Conservation (phyloP, 352 stramenopile genomes). For the Globisporangium apiculatum region DNA sequence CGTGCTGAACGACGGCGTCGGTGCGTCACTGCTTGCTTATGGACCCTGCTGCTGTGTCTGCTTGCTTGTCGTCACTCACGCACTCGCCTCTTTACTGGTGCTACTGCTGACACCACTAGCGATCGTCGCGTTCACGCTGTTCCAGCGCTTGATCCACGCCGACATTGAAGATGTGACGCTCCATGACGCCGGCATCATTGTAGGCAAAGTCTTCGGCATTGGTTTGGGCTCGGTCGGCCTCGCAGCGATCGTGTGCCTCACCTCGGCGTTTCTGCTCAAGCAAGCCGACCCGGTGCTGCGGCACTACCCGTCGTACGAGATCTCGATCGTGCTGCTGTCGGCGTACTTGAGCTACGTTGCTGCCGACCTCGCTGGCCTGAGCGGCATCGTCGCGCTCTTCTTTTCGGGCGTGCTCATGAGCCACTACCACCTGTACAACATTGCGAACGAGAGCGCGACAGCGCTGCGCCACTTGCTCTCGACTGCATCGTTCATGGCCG, state of each 20-base stretch:
- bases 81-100: background rate
- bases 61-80: background rate
- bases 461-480: constrained; percentile 71
- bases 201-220: constrained; percentile 79
- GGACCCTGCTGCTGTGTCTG: constrained; percentile 10
- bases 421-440: constrained; percentile 84
- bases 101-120: constrained; percentile 18
- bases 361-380: constrained; percentile 67
- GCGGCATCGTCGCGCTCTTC: constrained; percentile 92
- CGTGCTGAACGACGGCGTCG: constrained; percentile 93
- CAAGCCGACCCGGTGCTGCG: constrained; percentile 63
- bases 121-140: constrained; percentile 80
- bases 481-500: constrained; percentile 75
- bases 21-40: constrained; percentile 23
- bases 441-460: constrained; percentile 67
- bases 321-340: constrained; percentile 79
- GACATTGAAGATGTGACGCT: constrained; percentile 61
- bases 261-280: constrained; percentile 77
- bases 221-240: constrained; percentile 73
- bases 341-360: constrained; percentile 81
- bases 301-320: constrained; percentile 81
- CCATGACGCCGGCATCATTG: constrained; percentile 65
- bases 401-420: constrained; percentile 90
- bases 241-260: constrained; percentile 63
- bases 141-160: constrained; percentile 76